These are phyloP conservation scores for Triticum timopheevii DNA, from an alignment of 176 grass and related monocot species.

Conservation along the genomic window DNA sequence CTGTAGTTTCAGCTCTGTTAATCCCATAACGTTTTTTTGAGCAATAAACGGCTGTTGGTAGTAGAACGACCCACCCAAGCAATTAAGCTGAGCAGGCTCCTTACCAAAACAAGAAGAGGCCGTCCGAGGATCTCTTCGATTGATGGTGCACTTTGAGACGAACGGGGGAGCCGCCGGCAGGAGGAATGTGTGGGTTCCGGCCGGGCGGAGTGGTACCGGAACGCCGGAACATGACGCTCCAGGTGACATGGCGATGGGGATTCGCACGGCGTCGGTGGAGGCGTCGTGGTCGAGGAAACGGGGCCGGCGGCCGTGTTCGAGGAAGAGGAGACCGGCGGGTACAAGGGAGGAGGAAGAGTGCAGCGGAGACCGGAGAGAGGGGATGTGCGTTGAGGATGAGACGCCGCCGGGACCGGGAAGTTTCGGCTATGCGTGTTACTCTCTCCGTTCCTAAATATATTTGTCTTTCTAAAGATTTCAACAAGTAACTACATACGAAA, in stretches of 20 bases:
- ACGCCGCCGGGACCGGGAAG: background rate
- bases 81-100: background rate
- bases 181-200: background rate
- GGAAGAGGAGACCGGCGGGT: background rate
- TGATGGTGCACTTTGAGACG: background rate
- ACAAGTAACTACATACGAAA: no score
- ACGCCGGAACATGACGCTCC: background rate
- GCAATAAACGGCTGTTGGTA: background rate
- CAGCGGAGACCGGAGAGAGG: background rate
- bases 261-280: background rate
- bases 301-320: background rate
- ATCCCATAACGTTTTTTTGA: background rate
- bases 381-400: constrained; percentile 2
- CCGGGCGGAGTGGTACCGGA: background rate
- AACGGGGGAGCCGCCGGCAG: constrained; percentile 4
- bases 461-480: no score
- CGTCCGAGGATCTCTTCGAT: background rate
- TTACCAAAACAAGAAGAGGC: background rate
- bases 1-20: background rate
- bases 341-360: background rate
- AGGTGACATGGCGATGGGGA: constrained; percentile 7
- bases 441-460: no score
- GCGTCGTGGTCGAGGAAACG: background rate
- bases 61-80: background rate
- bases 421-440: background rate